phyloP scores from a whole-genome alignment of 2,329 filamentous ascomycete genomes.

The Thelonectria blattea region DNA sequence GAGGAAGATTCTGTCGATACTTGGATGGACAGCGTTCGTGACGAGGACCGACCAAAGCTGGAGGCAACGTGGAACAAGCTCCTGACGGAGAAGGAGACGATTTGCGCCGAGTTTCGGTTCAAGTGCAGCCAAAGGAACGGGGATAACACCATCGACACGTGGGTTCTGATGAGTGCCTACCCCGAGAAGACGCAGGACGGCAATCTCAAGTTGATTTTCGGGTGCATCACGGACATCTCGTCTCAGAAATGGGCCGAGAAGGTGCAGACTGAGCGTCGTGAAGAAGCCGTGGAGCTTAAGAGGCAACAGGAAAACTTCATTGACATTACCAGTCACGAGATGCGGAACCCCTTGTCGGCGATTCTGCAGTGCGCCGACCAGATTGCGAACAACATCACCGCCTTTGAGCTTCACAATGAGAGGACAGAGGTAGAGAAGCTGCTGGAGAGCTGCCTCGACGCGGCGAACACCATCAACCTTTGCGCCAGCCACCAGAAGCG shows the following conservation, averaged over 20 bases:
- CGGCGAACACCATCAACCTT: constrained; percentile 80
- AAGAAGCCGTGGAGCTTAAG: constrained; percentile 83
- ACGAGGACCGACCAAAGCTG: constrained; percentile 67
- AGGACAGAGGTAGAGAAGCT: constrained; percentile 54
- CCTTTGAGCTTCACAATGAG: constrained; percentile 46
- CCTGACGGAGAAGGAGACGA: constrained; percentile 64
- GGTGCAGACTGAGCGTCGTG: constrained; percentile 76
- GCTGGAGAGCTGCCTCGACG: constrained; percentile 68
- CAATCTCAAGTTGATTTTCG: constrained; percentile 75
- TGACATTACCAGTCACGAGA: constrained; percentile 76
- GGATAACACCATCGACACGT: constrained; percentile 69
- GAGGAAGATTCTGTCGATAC: constrained; percentile 62
- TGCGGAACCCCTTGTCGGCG: constrained; percentile 77
- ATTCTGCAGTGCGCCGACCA: constrained; percentile 80
- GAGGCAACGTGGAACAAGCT: constrained; percentile 67
- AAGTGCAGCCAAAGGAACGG: constrained; percentile 69
- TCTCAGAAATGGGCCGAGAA: constrained; percentile 85
- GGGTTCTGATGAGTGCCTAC: constrained; percentile 79
- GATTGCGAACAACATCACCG: constrained; percentile 60
- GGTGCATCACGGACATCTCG: constrained; percentile 84
- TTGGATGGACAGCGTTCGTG: constrained; percentile 76
- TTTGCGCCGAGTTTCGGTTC: constrained; percentile 78
- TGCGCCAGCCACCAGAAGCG: constrained; percentile 81
- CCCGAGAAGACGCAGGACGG: constrained; percentile 71
- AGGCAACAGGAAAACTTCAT: constrained; percentile 75